phyloP scores from a whole-genome alignment of 768 basidiomycete species.

The Mycena epipterygia region DNA sequence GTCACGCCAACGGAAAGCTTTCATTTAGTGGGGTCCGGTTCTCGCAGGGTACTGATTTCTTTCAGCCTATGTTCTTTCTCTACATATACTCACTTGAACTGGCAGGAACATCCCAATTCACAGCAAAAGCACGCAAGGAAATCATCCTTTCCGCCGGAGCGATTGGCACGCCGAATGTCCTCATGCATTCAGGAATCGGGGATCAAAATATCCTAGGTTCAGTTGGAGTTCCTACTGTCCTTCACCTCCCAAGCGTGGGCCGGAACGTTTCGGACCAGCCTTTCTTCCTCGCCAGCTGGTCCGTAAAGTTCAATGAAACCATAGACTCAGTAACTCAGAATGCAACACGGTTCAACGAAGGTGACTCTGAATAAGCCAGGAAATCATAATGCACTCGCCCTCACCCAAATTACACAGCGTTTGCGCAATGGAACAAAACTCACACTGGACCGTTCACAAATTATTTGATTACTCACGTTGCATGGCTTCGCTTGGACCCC shows the following conservation, averaged over 20 bases:
- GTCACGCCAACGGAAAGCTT: not conserved
- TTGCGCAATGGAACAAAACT: not conserved
- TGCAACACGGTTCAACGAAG: not conserved
- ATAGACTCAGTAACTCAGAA: not conserved
- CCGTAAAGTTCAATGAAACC: not conserved
- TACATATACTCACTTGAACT: too few relatives aligned
- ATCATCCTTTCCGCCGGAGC: not conserved
- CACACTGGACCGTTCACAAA: not conserved
- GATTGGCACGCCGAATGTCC: not conserved
- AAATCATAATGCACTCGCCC: too few relatives aligned
- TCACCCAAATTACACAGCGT: too few relatives aligned
- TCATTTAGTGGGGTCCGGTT: not conserved
- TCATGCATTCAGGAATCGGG: not conserved
- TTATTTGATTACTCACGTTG: not conserved
- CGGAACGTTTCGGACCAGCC: not conserved
- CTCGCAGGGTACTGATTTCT: not conserved
- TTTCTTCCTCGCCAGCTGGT: not conserved
- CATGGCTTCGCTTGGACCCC: not conserved
- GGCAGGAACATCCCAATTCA: not conserved
- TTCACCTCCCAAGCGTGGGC: not conserved
- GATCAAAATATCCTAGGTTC: not conserved
- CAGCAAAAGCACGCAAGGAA: not conserved
- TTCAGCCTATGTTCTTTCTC: not conserved
- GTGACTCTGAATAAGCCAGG: too few relatives aligned
- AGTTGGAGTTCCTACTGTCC: not conserved